Evolutionary conservation across 2,329 filamentous ascomycete genomes (phyloP).

Genomic region (Corinectria fuckeliana): DNA sequence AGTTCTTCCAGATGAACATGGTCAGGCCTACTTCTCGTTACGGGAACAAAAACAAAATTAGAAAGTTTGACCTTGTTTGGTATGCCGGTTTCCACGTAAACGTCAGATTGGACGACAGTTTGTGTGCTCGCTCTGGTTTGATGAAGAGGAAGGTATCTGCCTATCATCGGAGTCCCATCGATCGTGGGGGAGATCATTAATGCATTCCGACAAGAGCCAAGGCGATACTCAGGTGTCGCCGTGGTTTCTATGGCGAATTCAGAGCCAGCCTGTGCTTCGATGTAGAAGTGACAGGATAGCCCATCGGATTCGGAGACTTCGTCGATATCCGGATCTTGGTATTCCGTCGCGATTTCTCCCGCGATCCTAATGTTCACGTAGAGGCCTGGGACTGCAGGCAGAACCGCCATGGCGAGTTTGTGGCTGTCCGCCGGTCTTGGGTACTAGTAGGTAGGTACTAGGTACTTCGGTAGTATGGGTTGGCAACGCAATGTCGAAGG

Average conservation of each 20-base stretch:
- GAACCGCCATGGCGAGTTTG: constrained; percentile 29
- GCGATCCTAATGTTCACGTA: constrained; percentile 25
- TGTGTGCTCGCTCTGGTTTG: accelerated
- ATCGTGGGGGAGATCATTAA: not conserved
- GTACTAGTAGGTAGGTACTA: too few relatives aligned
- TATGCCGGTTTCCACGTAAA: not conserved
- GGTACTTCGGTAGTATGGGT: too few relatives aligned
- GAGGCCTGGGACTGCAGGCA: constrained; percentile 24
- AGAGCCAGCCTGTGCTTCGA: constrained; percentile 32
- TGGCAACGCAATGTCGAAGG: not conserved
- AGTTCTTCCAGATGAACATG: accelerated
- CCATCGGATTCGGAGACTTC: not conserved
- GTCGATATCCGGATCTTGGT: constrained; percentile 9
- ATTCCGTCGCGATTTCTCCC: constrained; percentile 30
- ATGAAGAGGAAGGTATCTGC: not conserved
- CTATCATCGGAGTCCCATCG: constrained; percentile 15
- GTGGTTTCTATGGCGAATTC: constrained; percentile 23
- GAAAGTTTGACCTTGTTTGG: not conserved
- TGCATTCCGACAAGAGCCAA: accelerated
- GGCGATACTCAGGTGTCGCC: not conserved
- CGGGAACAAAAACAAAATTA: constrained; percentile 24
- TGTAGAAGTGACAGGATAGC: constrained; percentile 24
- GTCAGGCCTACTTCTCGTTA: constrained; percentile 13
- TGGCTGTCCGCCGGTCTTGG: not conserved
- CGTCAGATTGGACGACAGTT: not conserved